Conservation (phyloP, 768 basidiomycete species). For the Russula olivacea region DNA sequence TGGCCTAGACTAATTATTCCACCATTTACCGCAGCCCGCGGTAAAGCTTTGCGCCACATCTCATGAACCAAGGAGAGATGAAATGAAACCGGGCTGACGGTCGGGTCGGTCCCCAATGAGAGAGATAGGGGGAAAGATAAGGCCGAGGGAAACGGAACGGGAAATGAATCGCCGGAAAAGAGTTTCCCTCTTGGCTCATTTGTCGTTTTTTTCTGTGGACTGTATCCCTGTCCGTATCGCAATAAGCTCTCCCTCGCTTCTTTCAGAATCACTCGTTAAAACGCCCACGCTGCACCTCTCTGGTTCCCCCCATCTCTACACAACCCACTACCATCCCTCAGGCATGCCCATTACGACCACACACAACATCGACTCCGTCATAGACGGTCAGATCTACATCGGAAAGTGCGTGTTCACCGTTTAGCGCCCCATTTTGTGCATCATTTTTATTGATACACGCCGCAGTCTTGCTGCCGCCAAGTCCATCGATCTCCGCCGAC, state of each 20-base stretch:
- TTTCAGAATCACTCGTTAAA: not conserved
- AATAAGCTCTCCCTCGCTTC: constrained; percentile 4
- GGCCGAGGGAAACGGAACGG: not conserved
- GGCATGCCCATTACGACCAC: constrained; percentile 18
- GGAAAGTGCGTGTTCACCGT: constrained; percentile 20
- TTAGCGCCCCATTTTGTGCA: not conserved
- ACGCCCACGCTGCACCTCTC: not conserved
- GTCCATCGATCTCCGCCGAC: constrained; percentile 32
- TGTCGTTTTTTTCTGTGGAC: not conserved
- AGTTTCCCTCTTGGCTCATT: not conserved
- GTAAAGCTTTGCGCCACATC: not conserved
- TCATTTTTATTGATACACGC: not conserved
- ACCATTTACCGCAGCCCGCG: not conserved
- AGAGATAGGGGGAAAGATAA: constrained; percentile 1
- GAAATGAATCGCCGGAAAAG: not conserved
- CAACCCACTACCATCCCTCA: not conserved
- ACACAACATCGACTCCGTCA: constrained; percentile 20
- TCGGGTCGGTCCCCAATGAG: not conserved
- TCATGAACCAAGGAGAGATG: not conserved
- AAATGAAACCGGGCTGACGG: too few species aligned
- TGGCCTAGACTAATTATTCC: too few species aligned
- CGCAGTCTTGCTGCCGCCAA: constrained; percentile 22
- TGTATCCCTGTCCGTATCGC: not conserved
- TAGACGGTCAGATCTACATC: constrained; percentile 25
- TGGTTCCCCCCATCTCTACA: not conserved